Conservation (phyloP, 2,329 filamentous ascomycete genomes). For the Penicillium hordei region DNA sequence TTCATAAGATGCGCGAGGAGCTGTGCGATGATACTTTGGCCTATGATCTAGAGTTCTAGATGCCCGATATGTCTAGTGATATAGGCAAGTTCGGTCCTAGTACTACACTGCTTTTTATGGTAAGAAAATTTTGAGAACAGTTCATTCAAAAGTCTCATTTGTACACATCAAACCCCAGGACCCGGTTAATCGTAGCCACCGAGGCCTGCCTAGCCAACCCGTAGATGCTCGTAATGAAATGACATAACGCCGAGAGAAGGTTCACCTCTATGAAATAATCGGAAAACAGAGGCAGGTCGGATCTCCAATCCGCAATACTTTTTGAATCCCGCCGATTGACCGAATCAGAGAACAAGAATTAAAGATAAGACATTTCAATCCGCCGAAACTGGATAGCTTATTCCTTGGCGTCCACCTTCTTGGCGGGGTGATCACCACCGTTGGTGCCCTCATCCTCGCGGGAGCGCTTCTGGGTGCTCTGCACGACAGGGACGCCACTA, state of each 20-base stretch:
- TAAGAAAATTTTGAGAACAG: neutral
- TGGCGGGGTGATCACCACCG: slow-evolving; percentile 43
- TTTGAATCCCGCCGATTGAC: slow-evolving; percentile 19
- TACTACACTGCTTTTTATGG: neutral
- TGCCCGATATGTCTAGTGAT: neutral
- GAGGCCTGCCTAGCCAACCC: slow-evolving; percentile 4
- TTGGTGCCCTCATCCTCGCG: slow-evolving; percentile 43
- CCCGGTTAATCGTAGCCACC: slow-evolving; percentile 1
- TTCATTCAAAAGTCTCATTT: slow-evolving; percentile 9
- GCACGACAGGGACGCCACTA: slow-evolving; percentile 48
- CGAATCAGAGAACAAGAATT: slow-evolving; percentile 18
- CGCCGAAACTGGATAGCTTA: slow-evolving; percentile 20
- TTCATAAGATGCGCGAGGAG: slow-evolving; percentile 42
- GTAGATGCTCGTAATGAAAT: slow-evolving; percentile 14
- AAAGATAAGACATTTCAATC: slow-evolving; percentile 8
- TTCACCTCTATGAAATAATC: slow-evolving; percentile 19
- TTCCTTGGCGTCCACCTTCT: slow-evolving; percentile 52
- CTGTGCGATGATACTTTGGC: slow-evolving; percentile 45
- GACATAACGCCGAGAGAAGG: slow-evolving; percentile 23
- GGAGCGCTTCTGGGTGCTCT: slow-evolving; percentile 49
- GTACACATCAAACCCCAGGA: slow-evolving; percentile 9
- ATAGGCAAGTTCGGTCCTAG: neutral
- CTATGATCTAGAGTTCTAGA: slow-evolving; percentile 43
- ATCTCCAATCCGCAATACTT: slow-evolving; percentile 28
- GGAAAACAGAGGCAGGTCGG: slow-evolving; percentile 10